Base-by-base conservation (phyloP, 2,329 filamentous ascomycete genomes). In the Chaetothyriales sp. region DNA sequence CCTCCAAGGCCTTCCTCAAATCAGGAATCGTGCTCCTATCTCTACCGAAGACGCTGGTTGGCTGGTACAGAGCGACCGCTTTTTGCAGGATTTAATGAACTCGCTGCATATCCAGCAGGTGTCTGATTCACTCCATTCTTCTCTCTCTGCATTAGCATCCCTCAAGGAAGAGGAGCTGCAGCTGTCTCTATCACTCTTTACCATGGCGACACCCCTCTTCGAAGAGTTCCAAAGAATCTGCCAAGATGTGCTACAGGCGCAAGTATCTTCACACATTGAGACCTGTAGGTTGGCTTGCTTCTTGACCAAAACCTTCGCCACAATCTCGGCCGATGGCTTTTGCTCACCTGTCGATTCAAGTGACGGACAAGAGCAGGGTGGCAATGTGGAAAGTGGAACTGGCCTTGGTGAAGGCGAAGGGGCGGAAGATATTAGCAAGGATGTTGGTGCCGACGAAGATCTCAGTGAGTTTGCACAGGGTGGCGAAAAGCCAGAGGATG, bases 341-440 rank as follows among this genome's bases (percentile, higher is more conserved):
- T 98, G 92, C 64, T 86, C 82, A 18, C 92, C 92, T 0, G 76
- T 84, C 19, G 89, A 96, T 60, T 83, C 88, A 59, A 78, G 86
- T 43, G 79, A 82, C 47, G 79, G 82, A 51, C 75, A 80, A 48
- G 79, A 78, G 18, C 78, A 85, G 53, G 76, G 79, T 20, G 86
- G 89, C 10, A 84, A 94, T 60, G 73, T 95, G 26, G 90, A 98
- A 66, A 81, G 80, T 39, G 93, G 93, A 15, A 96, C 89, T 9
- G 93, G 92, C 32, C 79, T 98, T 20, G 93, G 92, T 18, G 92
- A 95, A 45, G 93, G 92, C 9, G 86, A 95, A 66, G 93, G 90
- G 18, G 89, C 84, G 3, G 89, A 98, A 64, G 90, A 98, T 66
- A 96, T 98, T 57, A 96, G 89, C 68, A 96, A 98, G 64, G 92